These are phyloP conservation scores for Populus nigra DNA, from an alignment of 345 rosid genomes.

Conservation along the genomic window DNA sequence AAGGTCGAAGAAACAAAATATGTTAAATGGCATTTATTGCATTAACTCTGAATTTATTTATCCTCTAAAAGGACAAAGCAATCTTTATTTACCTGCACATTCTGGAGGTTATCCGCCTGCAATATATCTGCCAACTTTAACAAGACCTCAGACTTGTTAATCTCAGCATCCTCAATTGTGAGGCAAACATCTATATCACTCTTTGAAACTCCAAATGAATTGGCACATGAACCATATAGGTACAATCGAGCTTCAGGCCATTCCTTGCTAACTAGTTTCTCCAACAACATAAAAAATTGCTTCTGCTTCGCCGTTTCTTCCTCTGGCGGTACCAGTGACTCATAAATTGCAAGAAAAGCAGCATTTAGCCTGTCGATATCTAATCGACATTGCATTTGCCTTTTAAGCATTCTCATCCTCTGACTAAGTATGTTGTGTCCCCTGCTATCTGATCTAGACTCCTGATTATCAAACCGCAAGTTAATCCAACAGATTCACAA, in stretches of 20 bases:
- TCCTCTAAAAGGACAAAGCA: conserved; percentile 12
- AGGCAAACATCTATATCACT: conserved; percentile 97
- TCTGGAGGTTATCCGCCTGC: conserved; percentile 74
- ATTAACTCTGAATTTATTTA: background rate
- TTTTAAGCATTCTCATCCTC: conserved; percentile 58
- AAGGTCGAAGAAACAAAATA: background rate
- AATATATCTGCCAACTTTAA: conserved; percentile 80
- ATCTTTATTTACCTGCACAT: conserved; percentile 71
- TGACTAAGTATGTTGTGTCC: conserved; percentile 67
- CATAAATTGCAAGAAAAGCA: conserved; percentile 60
- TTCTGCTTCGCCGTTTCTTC: conserved; percentile 85
- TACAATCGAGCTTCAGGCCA: conserved; percentile 87
- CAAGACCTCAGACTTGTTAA: conserved; percentile 70
- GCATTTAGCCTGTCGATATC: conserved; percentile 60
- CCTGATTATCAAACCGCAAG: conserved; percentile 46
- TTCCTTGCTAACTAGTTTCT: conserved; percentile 68
- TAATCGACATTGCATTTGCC: conserved; percentile 49
- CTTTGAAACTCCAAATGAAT: conserved; percentile 84
- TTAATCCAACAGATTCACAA: conserved; percentile 9
- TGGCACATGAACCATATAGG: conserved; percentile 95
- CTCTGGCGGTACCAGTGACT: conserved; percentile 71
- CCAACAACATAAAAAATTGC: conserved; percentile 59
- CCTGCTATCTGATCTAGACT: conserved; percentile 69
- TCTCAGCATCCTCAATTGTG: conserved; percentile 51
- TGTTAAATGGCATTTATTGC: background rate